Conservation (phyloP, 306 rosid genomes). For the Vigna unguiculata region DNA sequence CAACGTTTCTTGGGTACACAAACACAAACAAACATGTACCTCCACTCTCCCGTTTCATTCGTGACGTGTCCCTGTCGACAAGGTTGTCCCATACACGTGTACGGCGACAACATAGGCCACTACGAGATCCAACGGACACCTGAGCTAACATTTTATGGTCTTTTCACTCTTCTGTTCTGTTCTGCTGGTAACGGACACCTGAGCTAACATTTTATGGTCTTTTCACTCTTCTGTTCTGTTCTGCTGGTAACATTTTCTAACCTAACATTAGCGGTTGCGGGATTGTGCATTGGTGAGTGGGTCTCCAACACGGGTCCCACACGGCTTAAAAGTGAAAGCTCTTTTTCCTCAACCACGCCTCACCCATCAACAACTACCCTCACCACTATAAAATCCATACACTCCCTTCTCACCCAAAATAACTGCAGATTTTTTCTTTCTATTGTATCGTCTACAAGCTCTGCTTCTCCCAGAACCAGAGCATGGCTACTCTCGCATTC, state of each 20-base stretch:
- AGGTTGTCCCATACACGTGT: constrained; percentile 38
- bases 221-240: no score
- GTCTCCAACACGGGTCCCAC: constrained; percentile 38
- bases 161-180: no score
- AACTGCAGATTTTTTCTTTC: constrained; percentile 13
- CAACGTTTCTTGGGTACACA: background rate
- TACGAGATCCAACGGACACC: constrained; percentile 6
- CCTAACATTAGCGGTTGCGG: constrained; percentile 34
- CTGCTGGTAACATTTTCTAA: constrained; percentile 21
- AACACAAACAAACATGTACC: background rate
- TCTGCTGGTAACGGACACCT: no score
- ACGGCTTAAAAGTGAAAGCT: constrained; percentile 23
- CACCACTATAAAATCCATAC: constrained; percentile 47
- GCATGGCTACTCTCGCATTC: constrained; percentile 57
- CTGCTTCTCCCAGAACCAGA: constrained; percentile 46
- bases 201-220: no score
- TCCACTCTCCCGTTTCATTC: background rate
- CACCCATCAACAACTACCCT: background rate
- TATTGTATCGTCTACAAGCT: background rate
- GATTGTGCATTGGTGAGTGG: constrained; percentile 47
- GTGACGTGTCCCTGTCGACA: constrained; percentile 21
- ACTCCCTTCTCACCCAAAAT: background rate
- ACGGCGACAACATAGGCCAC: background rate
- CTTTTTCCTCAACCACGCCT: background rate
- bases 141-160: background rate